Base-by-base conservation (phyloP, 768 basidiomycete species). In the Boletus rubroflammeus region DNA sequence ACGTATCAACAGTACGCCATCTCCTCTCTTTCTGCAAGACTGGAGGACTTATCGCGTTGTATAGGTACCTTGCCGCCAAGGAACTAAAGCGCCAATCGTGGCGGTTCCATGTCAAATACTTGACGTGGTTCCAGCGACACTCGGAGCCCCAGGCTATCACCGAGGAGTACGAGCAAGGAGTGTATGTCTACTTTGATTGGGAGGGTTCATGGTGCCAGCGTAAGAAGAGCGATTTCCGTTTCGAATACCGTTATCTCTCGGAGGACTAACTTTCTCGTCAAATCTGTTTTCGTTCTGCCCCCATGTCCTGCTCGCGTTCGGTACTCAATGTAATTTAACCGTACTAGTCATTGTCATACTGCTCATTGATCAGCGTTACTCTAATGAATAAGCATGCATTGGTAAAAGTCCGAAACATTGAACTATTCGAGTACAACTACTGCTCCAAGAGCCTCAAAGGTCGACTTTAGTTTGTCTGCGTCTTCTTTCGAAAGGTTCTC, bases 131-230 rank as follows among this genome's bases (percentile, higher is more conserved):
- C 83, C 97, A 98, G 72, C 84, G 97, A 35, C 93, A 97, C 65
- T 94, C 93, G 23, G 95, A 98, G 66, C 97, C 97, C 9, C 93
- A 96, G 66, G 94, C 94, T 2, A 98, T 99, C 69, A 99, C 97
- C 49, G 96, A 98, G 63, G 96, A 98, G 70, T 99, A 98, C 71
- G 97, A 99, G 73, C 95, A 98, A 75, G 97, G 97, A 14, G 93
- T 97, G 14, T 99, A 99, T 72, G 90, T 97, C 32, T 99, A 99
- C 79, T 98, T 98, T 71, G 96, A 98, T 73, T 98, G 95, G 95
- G 95, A 98, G 71, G 93, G 93, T 47, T 92, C 90, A 59, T 99
- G 96, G 97, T 97, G 94, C 71, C 93, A 96, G 70, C 81, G 96
- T 68, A 93, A 94, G 78, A 99, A 99, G 80, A 86, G 88, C 67